Base-by-base conservation (phyloP, 2,329 filamentous ascomycete genomes). In the Bimuria novae-zelandiae region DNA sequence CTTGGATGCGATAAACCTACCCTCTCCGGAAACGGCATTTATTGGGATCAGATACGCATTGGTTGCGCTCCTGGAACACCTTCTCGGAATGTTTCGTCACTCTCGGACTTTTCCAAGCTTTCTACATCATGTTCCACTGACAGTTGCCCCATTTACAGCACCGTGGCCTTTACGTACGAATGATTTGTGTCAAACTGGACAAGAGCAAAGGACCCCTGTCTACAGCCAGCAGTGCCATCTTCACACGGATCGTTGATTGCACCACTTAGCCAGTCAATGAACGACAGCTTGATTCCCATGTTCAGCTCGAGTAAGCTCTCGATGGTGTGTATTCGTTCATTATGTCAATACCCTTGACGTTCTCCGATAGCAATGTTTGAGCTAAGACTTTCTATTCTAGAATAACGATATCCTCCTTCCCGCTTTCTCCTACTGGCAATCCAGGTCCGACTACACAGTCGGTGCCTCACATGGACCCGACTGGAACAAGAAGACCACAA, bases 321-420 rank as follows among this genome's bases (percentile, higher is more conserved):
- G 1, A 71, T 78, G 64, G 46, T 49, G 33, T n/a, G 19, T 7
- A 33, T n/a, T n/a, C 4, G 7, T 19, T 30, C 23, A 22, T 12
- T 21, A n/a, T 30, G 11, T 12, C n/a, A n/a, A n/a, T n/a, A n/a
- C n/a, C n/a, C n/a, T n/a, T n/a, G n/a, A n/a, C n/a, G n/a, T n/a
- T n/a, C n/a, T n/a, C n/a, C n/a, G n/a, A n/a, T n/a, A n/a, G n/a
- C n/a, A n/a, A n/a, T n/a, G n/a, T n/a, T n/a, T n/a, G n/a, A n/a
- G n/a, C n/a, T n/a, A n/a, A 8, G 27, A 30, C 27, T 7, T 30
- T 12, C 27, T 30, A 30, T 12, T 17, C 8, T 23, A 49, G 46
- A 81, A 80, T 67, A 82, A 81, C 55, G 80, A 82, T 49, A 81
- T 82, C 43, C 68, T 82, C 6, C 69, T 82, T 4, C 80, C 80